These are phyloP conservation scores for Arctostaphylos glauca DNA, from an alignment of 148 eudicot species.

Conservation along the genomic window DNA sequence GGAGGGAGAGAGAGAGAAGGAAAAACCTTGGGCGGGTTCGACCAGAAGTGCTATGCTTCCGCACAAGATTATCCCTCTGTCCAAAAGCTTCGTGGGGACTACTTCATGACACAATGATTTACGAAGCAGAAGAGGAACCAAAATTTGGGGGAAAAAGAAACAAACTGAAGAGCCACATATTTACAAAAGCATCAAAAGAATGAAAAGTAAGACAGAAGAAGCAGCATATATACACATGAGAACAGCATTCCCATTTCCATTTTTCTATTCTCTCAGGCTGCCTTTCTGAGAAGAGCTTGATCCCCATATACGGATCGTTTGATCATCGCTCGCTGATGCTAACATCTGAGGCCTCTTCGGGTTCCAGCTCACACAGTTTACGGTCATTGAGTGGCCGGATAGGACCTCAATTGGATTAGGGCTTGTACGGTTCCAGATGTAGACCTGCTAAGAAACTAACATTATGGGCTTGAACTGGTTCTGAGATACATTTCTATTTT, in stretches of 20 bases:
- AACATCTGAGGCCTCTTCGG: conserved; percentile 69
- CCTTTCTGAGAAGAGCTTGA: conserved; percentile 28
- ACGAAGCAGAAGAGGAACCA: background rate
- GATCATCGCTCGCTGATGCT: conserved; percentile 97
- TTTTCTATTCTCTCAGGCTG: background rate
- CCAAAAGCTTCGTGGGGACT: no score
- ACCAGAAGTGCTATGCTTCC: no score
- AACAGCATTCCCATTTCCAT: background rate
- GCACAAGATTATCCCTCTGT: no score
- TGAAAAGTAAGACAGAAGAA: background rate
- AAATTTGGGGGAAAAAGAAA: conserved; percentile 1
- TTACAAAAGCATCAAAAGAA: conserved; percentile 12
- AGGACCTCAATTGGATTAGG: conserved; percentile 68
- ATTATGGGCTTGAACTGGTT: background rate
- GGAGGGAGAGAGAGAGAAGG: background rate
- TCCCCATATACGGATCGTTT: conserved; percentile 94
- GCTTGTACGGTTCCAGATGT: conserved; percentile 70
- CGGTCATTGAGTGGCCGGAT: conserved; percentile 76
- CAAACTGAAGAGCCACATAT: conserved; percentile 4
- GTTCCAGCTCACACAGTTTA: conserved; percentile 97
- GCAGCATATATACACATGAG: background rate
- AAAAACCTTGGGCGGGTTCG: no score
- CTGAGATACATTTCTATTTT: background rate
- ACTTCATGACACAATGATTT: background rate
- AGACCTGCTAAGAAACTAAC: conserved; percentile 50